Conservation (phyloP, 2,329 filamentous ascomycete genomes). For the Torrubiella hemipterigena region DNA sequence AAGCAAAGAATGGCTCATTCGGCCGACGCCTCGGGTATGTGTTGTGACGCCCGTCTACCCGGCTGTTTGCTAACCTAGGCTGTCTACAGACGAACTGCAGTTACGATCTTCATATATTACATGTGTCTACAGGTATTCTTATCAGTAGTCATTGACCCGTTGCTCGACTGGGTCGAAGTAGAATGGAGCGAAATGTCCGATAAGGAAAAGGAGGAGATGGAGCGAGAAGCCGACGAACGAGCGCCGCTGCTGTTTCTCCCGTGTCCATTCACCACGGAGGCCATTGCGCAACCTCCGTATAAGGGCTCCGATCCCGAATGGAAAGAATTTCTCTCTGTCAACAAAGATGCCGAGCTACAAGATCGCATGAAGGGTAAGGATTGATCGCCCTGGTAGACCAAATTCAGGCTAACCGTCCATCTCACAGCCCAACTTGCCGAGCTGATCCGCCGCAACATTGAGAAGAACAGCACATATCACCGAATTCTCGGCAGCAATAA, state of each 20-base stretch:
- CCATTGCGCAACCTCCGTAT: constrained; percentile 37
- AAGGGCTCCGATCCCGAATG: constrained; percentile 50
- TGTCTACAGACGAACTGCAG: constrained; percentile 11
- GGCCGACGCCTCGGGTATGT: constrained; percentile 17
- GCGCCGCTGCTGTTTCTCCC: constrained; percentile 44
- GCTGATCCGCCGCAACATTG: constrained; percentile 22
- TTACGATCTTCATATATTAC: constrained; percentile 20
- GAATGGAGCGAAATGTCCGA: constrained; percentile 28
- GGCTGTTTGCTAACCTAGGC: neutral
- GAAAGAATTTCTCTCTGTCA: constrained; percentile 47
- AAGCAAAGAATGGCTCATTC: constrained; percentile 9
- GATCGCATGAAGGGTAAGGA: constrained; percentile 33
- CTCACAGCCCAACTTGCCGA: constrained; percentile 24
- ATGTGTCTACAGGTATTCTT: constrained; percentile 31
- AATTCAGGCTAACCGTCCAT: neutral
- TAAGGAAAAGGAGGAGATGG: constrained; percentile 28
- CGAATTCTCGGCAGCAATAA: constrained; percentile 30
- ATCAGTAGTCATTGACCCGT: constrained; percentile 31
- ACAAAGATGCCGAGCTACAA: constrained; percentile 35
- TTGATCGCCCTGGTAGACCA: neutral
- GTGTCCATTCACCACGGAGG: constrained; percentile 44
- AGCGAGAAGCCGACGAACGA: constrained; percentile 28
- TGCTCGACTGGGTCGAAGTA: constrained; percentile 29
- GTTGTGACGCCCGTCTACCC: constrained; percentile 1
- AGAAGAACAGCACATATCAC: constrained; percentile 28